phyloP scores from a whole-genome alignment of 495 filamentous ascomycete species.

The Saxispiralis lemnorum region DNA sequence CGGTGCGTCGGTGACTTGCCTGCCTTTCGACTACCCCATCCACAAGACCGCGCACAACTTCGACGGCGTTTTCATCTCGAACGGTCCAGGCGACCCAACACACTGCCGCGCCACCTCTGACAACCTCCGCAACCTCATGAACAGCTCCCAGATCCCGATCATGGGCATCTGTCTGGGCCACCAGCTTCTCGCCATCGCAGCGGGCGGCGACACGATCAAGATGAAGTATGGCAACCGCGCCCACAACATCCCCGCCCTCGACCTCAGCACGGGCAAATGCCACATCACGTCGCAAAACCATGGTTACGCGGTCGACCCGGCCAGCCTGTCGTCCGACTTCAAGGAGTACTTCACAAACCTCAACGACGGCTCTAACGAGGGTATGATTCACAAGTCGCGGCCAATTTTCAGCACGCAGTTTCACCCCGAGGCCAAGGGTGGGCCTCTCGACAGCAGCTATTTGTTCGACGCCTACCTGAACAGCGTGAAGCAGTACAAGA shows the following conservation, averaged over 20 bases:
- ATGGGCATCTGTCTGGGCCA: conserved; percentile 96
- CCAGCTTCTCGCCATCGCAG: conserved; percentile 68
- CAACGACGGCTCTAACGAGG: conserved; percentile 89
- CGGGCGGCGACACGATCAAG: conserved; percentile 76
- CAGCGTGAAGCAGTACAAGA: conserved; percentile 75
- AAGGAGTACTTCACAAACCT: conserved; percentile 97
- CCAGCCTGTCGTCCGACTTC: conserved; percentile 67
- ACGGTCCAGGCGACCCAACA: conserved; percentile 92
- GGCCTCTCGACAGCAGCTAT: conserved; percentile 81
- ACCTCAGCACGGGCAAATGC: conserved; percentile 86
- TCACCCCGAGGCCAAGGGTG: conserved; percentile 94
- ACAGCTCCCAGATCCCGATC: conserved; percentile 73
- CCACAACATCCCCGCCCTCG: conserved; percentile 92
- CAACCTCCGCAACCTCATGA: conserved; percentile 75
- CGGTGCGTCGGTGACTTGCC: conserved; percentile 73
- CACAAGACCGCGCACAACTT: conserved; percentile 96
- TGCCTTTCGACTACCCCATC: conserved; percentile 91
- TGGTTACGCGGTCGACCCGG: conserved; percentile 86
- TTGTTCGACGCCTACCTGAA: conserved; percentile 92
- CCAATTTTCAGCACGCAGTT: conserved; percentile 98
- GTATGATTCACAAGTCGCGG: conserved; percentile 83
- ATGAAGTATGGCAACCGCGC: conserved; percentile 95
- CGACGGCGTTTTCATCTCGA: conserved; percentile 94
- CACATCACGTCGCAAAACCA: conserved; percentile 98
- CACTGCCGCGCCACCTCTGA: conserved; percentile 87